A percentile compares a stretch with the other conserved stretches of the same genome.
Evolutionary conservation across 73 alveolate species (phyloP).

Genomic region (Blepharisma japonicum): DNA sequence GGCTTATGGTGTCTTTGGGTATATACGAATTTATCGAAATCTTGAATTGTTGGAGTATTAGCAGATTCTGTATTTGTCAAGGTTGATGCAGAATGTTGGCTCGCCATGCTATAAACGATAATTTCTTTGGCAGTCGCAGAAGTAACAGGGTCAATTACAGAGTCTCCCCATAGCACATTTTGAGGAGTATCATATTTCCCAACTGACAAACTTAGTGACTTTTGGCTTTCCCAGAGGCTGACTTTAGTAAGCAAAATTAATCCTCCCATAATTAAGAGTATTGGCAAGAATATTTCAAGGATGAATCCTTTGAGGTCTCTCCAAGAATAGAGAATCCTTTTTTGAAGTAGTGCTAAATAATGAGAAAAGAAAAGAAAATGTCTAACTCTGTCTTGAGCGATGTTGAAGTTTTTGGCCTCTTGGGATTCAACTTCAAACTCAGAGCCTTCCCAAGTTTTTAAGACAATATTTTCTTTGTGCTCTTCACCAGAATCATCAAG

Average conservation of each 20-base stretch:
- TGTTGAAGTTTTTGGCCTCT: constrained; percentile 57
- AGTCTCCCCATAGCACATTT: background rate
- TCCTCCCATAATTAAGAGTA: constrained; percentile 59
- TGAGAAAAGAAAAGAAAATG: constrained; percentile 54
- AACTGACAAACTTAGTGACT: background rate
- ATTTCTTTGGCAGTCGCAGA: background rate
- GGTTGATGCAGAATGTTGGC: no score
- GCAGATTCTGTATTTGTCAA: background rate
- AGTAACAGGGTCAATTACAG: background rate
- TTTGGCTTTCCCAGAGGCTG: constrained; percentile 30
- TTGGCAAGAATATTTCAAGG: constrained; percentile 66
- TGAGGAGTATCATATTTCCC: background rate
- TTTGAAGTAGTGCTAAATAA: constrained; percentile 49
- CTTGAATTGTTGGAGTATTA: constrained; percentile 5
- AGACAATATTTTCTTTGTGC: background rate
- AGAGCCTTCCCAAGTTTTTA: background rate
- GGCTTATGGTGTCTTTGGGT: constrained; percentile 34
- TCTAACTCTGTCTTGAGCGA: constrained; percentile 46
- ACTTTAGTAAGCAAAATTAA: constrained; percentile 37
- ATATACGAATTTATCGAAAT: constrained; percentile 40
- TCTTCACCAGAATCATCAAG: background rate
- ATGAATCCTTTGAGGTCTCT: constrained; percentile 65
- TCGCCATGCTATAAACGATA: no score
- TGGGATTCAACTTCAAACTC: background rate
- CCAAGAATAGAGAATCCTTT: constrained; percentile 44